Base-by-base conservation (phyloP, 805 yeast species). In the Candida montana region DNA sequence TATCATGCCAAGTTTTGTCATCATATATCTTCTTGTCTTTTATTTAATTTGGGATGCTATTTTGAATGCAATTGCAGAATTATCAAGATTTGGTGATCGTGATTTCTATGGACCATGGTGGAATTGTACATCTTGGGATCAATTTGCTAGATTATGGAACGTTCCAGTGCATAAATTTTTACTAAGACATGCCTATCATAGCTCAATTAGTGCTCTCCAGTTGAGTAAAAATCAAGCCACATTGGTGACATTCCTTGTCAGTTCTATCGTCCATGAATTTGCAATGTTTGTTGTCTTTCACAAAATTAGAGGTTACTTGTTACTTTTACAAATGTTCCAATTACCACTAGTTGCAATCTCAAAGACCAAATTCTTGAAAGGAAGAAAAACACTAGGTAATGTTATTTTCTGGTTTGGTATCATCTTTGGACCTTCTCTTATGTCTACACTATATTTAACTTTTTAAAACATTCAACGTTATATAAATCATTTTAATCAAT, bases 61-160 rank as follows among this genome's bases (percentile, higher is more conserved):
- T 38, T 68, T 90, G 52, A 91, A 90, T 57, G 83, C 84, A 19
- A 75, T 95, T 52, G 98, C 96, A 0, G 99, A 93, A 59, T 67
- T 91, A 30, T 81, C 95, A 13, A 57, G 72, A 39, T 95, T 81
- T 64, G 96, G 87, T 5, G 97, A 93, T 59, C 76, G 99, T 38
- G 84, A 84, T 50, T 93, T 93, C 62, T 93, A 95, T 58, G 91
- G 95, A 3, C 85, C 88, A 33, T 95, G 99, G 99, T 93, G 99
- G 99, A 87, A 90, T 53, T 85, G 95, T 47, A 78, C 83, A 16
- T 83, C 87, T 32, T 93, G 97, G 96, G 85, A 85, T 43, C 90
- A 90, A 58, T 93, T 86, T 61, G 83, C 96, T 10, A 72, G 97
- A 49, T 79, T 84, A 47, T 95, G 99, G 99, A 93, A 93, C 59